These are phyloP conservation scores for Plasmodium inui DNA, from an alignment of 169 alveolate genomes.

Conservation along the genomic window DNA sequence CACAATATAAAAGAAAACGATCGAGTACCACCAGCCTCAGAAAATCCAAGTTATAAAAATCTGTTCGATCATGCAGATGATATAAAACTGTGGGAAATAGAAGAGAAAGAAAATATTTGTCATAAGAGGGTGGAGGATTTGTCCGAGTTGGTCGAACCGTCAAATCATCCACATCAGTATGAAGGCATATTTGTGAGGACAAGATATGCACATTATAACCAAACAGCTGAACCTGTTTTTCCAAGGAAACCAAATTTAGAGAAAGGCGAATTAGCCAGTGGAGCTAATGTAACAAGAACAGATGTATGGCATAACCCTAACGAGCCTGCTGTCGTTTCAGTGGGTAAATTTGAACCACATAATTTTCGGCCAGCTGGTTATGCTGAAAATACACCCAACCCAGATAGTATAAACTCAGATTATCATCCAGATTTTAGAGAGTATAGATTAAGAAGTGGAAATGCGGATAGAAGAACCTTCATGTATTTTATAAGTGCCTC, in stretches of 20 bases:
- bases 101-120: conserved; percentile 79
- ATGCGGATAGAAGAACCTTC: conserved; percentile 88
- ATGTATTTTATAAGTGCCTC: conserved; percentile 87
- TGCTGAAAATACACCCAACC: conserved; percentile 88
- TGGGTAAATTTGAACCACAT: conserved; percentile 88
- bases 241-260: conserved; percentile 89
- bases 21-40: conserved; percentile 88
- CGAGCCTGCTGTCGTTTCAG: conserved; percentile 91
- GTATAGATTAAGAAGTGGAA: conserved; percentile 85
- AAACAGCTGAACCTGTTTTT: conserved; percentile 90
- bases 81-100: conserved; percentile 86
- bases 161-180: conserved; percentile 87
- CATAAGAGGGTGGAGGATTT: conserved; percentile 76
- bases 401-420: conserved; percentile 87
- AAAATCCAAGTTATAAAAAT: conserved; percentile 86
- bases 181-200: conserved; percentile 82
- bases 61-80: conserved; percentile 90
- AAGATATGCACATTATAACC: conserved; percentile 88
- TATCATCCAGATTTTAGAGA: conserved; percentile 90
- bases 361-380: conserved; percentile 91
- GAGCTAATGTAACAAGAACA: conserved; percentile 90
- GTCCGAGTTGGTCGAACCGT: conserved; percentile 83
- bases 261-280: conserved; percentile 89
- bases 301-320: conserved; percentile 89
- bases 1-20: conserved; percentile 80